phyloP scores from a whole-genome alignment of 768 basidiomycete genomes.

The Tulasnella sp. region DNA sequence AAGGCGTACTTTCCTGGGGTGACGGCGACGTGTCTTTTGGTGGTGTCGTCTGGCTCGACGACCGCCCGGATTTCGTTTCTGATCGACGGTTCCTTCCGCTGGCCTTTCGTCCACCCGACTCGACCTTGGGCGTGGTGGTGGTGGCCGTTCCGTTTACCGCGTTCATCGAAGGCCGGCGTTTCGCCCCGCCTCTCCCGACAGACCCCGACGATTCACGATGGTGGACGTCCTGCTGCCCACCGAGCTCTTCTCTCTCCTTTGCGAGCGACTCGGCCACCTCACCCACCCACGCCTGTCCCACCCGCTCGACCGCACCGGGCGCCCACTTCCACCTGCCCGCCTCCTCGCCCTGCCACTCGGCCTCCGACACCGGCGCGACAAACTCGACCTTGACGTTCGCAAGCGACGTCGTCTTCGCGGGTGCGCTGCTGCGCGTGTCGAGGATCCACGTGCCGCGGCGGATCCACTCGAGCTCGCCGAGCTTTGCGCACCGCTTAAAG shows the following conservation, averaged over 20 bases:
- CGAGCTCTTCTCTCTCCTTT: background rate
- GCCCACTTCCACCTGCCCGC: constrained; percentile 19
- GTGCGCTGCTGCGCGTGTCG: constrained; percentile 21
- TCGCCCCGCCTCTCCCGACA: no score
- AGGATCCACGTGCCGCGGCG: constrained; percentile 29
- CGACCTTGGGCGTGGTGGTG: no score
- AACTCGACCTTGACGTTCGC: constrained; percentile 29
- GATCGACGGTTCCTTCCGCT: no score
- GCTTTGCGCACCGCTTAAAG: constrained; percentile 28
- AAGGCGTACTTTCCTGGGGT: no score
- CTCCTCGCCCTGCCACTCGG: constrained; percentile 22
- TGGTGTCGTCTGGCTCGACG: no score
- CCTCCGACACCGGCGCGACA: constrained; percentile 20
- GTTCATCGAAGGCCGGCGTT: no score
- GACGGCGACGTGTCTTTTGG: no score
- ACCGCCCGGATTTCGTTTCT: no score
- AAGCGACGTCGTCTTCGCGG: constrained; percentile 23
- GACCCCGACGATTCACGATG: no score
- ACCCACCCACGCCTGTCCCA: constrained; percentile 26
- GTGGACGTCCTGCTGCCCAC: no score
- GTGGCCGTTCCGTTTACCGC: no score
- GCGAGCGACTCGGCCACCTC: constrained; percentile 22
- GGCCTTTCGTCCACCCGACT: no score
- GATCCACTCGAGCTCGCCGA: constrained; percentile 30
- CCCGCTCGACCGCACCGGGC: constrained; percentile 22